Base-by-base conservation (phyloP, 2,329 filamentous ascomycete genomes). In the Gyromitra esculenta region DNA sequence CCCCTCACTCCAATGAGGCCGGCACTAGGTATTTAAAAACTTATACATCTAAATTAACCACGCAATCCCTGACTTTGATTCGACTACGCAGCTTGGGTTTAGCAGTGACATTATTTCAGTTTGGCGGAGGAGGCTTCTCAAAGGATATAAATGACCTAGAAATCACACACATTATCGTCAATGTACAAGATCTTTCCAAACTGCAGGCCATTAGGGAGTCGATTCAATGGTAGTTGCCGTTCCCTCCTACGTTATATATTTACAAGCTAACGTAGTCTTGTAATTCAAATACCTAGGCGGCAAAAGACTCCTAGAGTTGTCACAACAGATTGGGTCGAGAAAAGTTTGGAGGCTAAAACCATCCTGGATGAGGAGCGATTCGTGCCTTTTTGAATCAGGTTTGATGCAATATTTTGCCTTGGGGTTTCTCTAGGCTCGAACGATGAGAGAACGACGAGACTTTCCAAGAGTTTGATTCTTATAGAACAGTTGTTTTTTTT, bases 291-390 rank as follows among this genome's bases (percentile, higher is more conserved):
- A 67, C 25, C 21, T 73, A 67, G 68, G 41, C 82, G 87, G 67
- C 83, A 82, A 5, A 84, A 82, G 68, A 83, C 94, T 45, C 92
- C 94, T 0, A 86, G 92, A 78, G 84, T 95, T 5, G 91, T 97
- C 1, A 87, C 85, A 0, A 82, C 86, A 8, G 85, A 86, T 13
- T 99, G 96, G 96, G 84, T 97, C 0, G 87, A 90, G 65, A 89
- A 91, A 67, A 92, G 92, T 81, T 97, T 94, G 93, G 86, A 86
- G 75, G 92, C 95, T 82, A 87, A 86, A 78, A 97, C 93, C 0
- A 81, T 92, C 77, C 82, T 97, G 60, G 93, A 97, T 79, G 95
- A 97, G 84, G 92, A 95, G 81, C 84, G 85, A 52, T 89, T 87
- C 80, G 82, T 3, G 5, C 67, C 71, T 21, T 62, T 37, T 62